Conservation (phyloP, 2,329 filamentous ascomycete species). For the Hypomyces perniciosus region DNA sequence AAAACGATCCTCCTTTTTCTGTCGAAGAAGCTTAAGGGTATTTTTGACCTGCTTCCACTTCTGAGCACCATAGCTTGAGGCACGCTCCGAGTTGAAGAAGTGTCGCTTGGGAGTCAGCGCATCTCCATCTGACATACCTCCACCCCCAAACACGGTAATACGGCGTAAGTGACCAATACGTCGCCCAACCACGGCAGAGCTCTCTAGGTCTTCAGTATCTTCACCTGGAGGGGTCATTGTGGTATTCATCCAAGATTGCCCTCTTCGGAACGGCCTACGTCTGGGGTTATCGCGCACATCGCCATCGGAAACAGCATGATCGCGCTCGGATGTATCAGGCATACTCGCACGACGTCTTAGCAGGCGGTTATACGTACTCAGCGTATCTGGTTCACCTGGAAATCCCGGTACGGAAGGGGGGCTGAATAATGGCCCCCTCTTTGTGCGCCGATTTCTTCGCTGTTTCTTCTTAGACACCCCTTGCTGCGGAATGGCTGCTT, state of each 20-base stretch:
- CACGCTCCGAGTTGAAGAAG: slow-evolving; percentile 59
- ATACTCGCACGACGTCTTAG: slow-evolving; percentile 61
- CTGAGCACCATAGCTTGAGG: slow-evolving; percentile 68
- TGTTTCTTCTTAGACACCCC: slow-evolving; percentile 45
- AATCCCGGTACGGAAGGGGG: slow-evolving; percentile 57
- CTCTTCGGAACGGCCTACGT: slow-evolving; percentile 47
- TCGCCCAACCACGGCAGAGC: slow-evolving; percentile 40
- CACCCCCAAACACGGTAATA: slow-evolving; percentile 58
- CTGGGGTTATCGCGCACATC: slow-evolving; percentile 60
- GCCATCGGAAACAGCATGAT: slow-evolving; percentile 67
- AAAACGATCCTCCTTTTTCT: slow-evolving; percentile 79
- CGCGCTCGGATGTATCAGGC: slow-evolving; percentile 52
- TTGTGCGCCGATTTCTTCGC: slow-evolving; percentile 55
- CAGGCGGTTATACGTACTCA: slow-evolving; percentile 39
- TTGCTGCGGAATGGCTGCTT: slow-evolving; percentile 46
- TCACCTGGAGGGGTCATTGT: slow-evolving; percentile 41
- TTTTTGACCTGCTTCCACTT: slow-evolving; percentile 94
- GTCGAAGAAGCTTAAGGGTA: slow-evolving; percentile 71
- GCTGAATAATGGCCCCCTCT: slow-evolving; percentile 53
- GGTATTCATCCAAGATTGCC: slow-evolving; percentile 52
- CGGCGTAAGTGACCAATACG: slow-evolving; percentile 59
- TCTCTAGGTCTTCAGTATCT: slow-evolving; percentile 47
- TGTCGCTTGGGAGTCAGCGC: slow-evolving; percentile 50
- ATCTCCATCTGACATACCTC: slow-evolving; percentile 59
- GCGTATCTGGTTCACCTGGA: slow-evolving; percentile 35